These are phyloP conservation scores for Alternaria conjuncta DNA, from an alignment of 2,329 filamentous ascomycete genomes.

Conservation along the genomic window DNA sequence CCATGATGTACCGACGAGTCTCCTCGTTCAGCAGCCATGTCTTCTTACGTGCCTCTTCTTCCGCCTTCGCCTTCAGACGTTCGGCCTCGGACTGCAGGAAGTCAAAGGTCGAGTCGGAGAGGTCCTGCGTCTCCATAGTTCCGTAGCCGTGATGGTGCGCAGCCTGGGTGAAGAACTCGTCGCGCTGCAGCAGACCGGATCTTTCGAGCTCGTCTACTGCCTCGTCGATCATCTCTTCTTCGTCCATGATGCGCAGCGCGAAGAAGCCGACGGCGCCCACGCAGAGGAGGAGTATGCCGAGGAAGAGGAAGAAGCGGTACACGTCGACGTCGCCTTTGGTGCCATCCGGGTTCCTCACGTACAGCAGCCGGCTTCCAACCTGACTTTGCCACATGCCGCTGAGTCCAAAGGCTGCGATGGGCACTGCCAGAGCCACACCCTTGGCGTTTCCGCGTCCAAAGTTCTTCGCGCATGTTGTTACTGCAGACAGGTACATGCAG, in stretches of 20 bases:
- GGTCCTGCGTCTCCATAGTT: conserved; percentile 59
- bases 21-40: conserved; percentile 90
- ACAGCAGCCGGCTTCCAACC: conserved; percentile 78
- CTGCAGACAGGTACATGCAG: conserved; percentile 85
- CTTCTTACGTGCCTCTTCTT: conserved; percentile 75
- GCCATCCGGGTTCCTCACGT: conserved; percentile 70
- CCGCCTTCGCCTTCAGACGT: conserved; percentile 54
- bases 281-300: conserved; percentile 72
- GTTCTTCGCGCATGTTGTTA: conserved; percentile 98
- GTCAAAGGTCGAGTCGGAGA: conserved; percentile 56
- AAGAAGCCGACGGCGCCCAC: conserved; percentile 78
- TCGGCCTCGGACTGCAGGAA: conserved; percentile 54
- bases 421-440: conserved; percentile 85
- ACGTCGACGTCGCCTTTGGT: conserved; percentile 69
- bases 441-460: conserved; percentile 89
- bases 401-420: conserved; percentile 90
- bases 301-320: conserved; percentile 85
- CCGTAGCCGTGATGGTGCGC: conserved; percentile 67
- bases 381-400: conserved; percentile 97
- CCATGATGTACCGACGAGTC: conserved; percentile 81
- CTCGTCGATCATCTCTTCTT: conserved; percentile 86
- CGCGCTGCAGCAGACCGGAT: conserved; percentile 80
- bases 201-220: conserved; percentile 90
- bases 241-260: conserved; percentile 78
- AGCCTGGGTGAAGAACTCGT: conserved; percentile 70